Evolutionary conservation across 495 filamentous ascomycete species (phyloP).

Genomic region (Penicillium coffeae): DNA sequence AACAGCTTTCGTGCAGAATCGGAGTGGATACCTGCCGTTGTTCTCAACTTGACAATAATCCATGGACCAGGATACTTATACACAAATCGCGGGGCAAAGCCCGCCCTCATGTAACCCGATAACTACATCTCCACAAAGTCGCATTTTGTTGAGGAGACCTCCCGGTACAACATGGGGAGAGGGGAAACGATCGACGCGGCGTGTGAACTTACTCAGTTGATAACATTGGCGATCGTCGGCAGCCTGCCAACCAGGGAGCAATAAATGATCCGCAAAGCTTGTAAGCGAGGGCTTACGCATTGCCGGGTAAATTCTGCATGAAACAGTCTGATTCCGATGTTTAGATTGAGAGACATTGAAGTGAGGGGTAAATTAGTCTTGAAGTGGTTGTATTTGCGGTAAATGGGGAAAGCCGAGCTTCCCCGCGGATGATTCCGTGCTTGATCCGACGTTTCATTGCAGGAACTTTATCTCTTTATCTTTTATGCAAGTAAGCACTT

Average conservation of each 20-base stretch:
- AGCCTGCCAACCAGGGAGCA: conserved; percentile 7
- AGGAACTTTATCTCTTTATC: background rate
- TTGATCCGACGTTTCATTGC: background rate
- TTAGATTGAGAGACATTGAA: background rate
- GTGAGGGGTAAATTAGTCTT: background rate
- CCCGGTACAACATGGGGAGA: conserved; percentile 6
- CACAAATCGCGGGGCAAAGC: too few relatives aligned
- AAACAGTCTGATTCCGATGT: background rate
- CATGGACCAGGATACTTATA: too few relatives aligned
- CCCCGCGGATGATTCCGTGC: background rate
- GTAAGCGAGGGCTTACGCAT: background rate
- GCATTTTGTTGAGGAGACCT: conserved; percentile 10
- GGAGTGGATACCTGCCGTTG: too few relatives aligned
- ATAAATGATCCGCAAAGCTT: conserved; percentile 5
- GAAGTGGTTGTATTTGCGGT: too few relatives aligned
- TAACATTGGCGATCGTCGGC: conserved; percentile 9
- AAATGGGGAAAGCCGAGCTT: background rate
- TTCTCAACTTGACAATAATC: too few relatives aligned
- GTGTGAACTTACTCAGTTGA: background rate
- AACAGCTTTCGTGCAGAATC: too few relatives aligned
- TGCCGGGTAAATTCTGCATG: background rate
- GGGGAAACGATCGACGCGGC: conserved; percentile 10
- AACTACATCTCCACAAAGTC: conserved; percentile 4
- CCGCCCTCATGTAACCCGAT: conserved; percentile 6
- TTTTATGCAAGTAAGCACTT: too few relatives aligned